Evolutionary conservation across 352 stramenopile species (phyloP), one percentile per base, ranked within the genome.

Genomic region (Phytophthora macrochlamydospora): DNA sequence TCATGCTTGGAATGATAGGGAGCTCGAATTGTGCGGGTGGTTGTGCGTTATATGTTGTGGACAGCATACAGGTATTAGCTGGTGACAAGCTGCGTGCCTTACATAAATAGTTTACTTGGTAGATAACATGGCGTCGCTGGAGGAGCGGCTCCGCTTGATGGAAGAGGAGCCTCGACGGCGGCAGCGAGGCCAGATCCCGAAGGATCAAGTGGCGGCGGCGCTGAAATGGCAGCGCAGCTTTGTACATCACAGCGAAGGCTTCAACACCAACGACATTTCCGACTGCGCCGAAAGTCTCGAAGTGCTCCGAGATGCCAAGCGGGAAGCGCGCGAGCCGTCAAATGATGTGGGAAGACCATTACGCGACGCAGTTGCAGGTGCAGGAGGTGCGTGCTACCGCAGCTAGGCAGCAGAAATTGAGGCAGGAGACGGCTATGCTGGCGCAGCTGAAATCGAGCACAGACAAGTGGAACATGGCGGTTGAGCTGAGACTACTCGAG

Each of bases 401-500:
- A 2, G 55, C 67, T 5, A 79, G 72, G 32, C 55, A 67, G 45
- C 85, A 83, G 58, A 83, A 83, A 53, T 60, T 87, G 49, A 53
- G 65, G 3, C 80, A 91, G 53, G 68, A 91, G 50, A 89, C 68
- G 0, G 53, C 70, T 44, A 82, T 88, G 72, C 67, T 91, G 31
- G 54, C 72, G 13, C 75, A 89, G 53, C 63, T 89, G 29, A 76
- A 78, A 44, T 82, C 76, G 1, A 77, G 83, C 53, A 65, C 58
- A 7, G 83, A 90, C 66, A 91, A 87, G 69, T 89, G 76, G 80
- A 86, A 86, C 57, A 89, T 91, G 83, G 83, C 78, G 4, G 81
- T 90, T 35, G 80, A 91, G 13, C 46, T 91, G 51, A 67, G 63
- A 40, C 68, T 90, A 0, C 40, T 72, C 30, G 75, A 81, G 43